phyloP scores from a whole-genome alignment of 2,329 filamentous ascomycete species.

The Coniochaeta sp. region DNA sequence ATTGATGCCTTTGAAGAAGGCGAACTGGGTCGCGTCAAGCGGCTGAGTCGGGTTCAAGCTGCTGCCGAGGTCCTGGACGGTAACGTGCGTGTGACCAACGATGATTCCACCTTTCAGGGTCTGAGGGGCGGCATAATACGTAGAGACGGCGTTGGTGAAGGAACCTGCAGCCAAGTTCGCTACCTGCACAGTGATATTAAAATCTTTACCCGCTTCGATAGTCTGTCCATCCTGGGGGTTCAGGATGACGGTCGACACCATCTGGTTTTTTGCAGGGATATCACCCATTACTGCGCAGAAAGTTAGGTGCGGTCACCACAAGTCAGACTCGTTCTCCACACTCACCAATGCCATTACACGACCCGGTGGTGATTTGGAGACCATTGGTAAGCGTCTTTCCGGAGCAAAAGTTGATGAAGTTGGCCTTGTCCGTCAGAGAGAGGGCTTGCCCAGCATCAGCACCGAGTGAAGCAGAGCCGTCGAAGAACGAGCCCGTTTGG shows the following conservation, averaged over 20 bases:
- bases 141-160: constrained; percentile 41
- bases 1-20: constrained; percentile 53
- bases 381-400: constrained; percentile 49
- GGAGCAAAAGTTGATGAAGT: constrained; percentile 55
- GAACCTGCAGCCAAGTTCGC: constrained; percentile 41
- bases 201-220: constrained; percentile 29
- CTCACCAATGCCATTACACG: constrained; percentile 43
- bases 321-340: not conserved
- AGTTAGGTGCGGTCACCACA: not conserved
- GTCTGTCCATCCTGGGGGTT: constrained; percentile 33
- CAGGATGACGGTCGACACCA: constrained; percentile 47
- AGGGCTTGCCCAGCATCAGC: constrained; percentile 5
- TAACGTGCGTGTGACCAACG: constrained; percentile 42
- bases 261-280: constrained; percentile 40
- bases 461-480: not conserved
- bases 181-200: constrained; percentile 40
- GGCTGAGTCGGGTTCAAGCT: constrained; percentile 24
- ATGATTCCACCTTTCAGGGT: constrained; percentile 31
- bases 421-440: constrained; percentile 34
- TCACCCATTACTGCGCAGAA: constrained; percentile 40
- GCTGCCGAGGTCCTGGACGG: constrained; percentile 37
- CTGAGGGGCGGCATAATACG: constrained; percentile 50
- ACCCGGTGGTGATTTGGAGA: constrained; percentile 37
- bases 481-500: constrained; percentile 1
- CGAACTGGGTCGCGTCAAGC: constrained; percentile 32